Base-by-base conservation (phyloP, 208 protist genomes). In the Giardia muris region DNA sequence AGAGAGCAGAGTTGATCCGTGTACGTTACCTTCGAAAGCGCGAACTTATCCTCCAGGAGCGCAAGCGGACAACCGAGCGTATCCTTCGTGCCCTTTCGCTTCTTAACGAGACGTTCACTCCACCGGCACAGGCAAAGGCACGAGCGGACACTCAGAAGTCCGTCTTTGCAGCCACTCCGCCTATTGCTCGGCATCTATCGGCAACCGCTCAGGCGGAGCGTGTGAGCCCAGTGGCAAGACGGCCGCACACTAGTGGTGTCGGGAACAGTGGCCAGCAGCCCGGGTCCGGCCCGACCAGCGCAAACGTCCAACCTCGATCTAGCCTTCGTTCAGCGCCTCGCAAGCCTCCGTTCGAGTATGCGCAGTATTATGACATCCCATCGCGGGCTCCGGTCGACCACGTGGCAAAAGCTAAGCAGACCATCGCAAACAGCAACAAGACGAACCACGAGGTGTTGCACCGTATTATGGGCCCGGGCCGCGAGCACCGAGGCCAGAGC, bases 1-100 rank as follows among this genome's bases (percentile, higher is more conserved):
- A 46, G 42, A 22, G 86, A 46, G 86, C 86, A 44, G 22, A 44
- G 22, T 22, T 46, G 86, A 22, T 89, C 4, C 22, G 42, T 4
- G 42, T 89, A 4, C 86, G 86, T 43, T 89, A 46, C 42, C 19
- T 46, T 4, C 4, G 86, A 10, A 89, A 89, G 86, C 86, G 86
- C 19, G 86, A 89, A 4, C 86, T 89, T 10, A 89, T 89, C 42
- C 45, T 89, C n/a, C 86, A 89, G 86, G 86, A 89, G 42, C 86
- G 86, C 19, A 89, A 89, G 86, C 86, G 86, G 22, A 89, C 86
- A 4, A 89, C 86, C 19, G 86, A 89, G 86, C 86, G 86, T 4
- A 44, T 89, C 3, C 42, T 89, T 19, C 86, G 86, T 4, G 42
- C 22, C 19, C 86, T 89, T 44, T 89, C 86, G 4, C 86, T 89